Evolutionary conservation across 176 grass and related monocot genomes (phyloP).

Genomic region (Carex kokanica): DNA sequence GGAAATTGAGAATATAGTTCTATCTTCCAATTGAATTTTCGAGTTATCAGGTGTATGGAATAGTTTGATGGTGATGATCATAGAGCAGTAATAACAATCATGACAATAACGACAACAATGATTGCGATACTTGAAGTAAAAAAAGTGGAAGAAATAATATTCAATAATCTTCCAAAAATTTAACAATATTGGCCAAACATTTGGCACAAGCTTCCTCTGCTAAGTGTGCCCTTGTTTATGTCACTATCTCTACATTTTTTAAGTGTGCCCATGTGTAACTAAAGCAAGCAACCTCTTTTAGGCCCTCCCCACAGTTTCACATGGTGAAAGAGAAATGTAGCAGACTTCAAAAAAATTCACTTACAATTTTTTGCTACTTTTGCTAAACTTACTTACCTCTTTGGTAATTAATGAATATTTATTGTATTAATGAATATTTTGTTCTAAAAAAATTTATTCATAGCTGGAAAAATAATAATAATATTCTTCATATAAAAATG

Average conservation of each 20-base stretch:
- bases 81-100: not conserved
- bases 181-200: not conserved
- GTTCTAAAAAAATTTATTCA: not conserved
- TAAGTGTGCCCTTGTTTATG: not conserved
- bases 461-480: not conserved
- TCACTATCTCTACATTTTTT: not conserved
- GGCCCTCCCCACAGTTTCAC: too few species aligned
- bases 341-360: not conserved
- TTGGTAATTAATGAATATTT: too few species aligned
- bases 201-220: not conserved
- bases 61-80: too few species aligned
- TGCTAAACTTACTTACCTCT: not conserved
- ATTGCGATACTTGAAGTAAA: not conserved
- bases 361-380: not conserved
- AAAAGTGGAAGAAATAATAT: too few species aligned
- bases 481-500: not conserved
- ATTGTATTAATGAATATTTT: not conserved
- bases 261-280: not conserved
- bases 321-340: not conserved
- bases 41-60: not conserved
- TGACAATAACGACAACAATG: not conserved
- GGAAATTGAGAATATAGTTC: not conserved
- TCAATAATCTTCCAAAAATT: too few species aligned
- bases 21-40: not conserved
- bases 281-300: too few species aligned